Base-by-base conservation (phyloP, 129 eudicot genomes). In the Flaveria linearis region DNA sequence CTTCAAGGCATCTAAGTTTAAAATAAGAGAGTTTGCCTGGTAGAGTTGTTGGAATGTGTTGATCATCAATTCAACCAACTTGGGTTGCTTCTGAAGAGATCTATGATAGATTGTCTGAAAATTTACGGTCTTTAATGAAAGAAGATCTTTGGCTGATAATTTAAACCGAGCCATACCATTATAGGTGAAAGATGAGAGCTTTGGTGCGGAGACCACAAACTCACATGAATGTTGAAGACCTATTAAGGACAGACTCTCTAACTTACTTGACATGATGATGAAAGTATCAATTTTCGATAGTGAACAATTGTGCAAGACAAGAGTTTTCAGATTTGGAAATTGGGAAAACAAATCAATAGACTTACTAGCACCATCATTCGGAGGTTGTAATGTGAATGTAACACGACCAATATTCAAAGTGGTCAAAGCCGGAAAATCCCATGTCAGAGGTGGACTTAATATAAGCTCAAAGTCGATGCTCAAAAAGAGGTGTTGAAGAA, bases 161-260 rank as follows among this genome's bases (percentile, higher is more conserved):
- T 61, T 5, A 50, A 68, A 50, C n/a, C 11, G 42, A 65, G 18
- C 22, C 65, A 49, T 65, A 53, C 41, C 42, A 33, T 30, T 14
- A 53, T 33, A 76, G 6, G 55, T 51, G 64, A 76, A 65, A 39
- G 73, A 76, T 76, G 53, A 33, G 20, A 65, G 80, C 42, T 76
- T 76, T 36, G 80, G 73, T 66, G 80, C 65, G 15, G 52, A 76
- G 66, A 76, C 68, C 55, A 64, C 73, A 76, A 76, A 65, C n/a
- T 22, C 10, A 36, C 47, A 41, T 18, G 64, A 60, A 4, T 45
- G 49, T 8, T 45, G 49, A 45, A 45, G 12, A 45, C 8, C 12
- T 45, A 11, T 45, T 45, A 45, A 45, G 49, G 49, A 45, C 10
- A 45, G 14, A 45, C 49, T 45, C 49, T 45, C 49, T 45, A 45